A percentile compares a stretch with the other conserved stretches of the same genome.
Evolutionary conservation across 2,329 filamentous ascomycete species (phyloP).

Genomic region (Trichoderma guizhouense): DNA sequence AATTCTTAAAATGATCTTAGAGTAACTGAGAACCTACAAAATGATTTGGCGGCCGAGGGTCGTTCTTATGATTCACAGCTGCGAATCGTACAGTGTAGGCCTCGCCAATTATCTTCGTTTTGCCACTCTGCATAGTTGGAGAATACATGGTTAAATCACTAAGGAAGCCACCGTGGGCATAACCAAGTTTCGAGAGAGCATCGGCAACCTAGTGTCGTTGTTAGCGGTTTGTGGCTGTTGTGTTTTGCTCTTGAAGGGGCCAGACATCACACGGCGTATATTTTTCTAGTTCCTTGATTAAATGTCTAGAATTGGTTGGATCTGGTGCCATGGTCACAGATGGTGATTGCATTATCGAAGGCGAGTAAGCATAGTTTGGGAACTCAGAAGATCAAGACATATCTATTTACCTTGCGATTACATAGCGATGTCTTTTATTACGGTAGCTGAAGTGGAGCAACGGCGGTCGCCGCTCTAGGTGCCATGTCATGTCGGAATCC

Average conservation of each 20-base stretch:
- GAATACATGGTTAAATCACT: background rate
- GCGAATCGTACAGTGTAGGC: background rate
- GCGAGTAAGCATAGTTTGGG: background rate
- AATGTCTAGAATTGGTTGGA: background rate
- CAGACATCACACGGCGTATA: background rate
- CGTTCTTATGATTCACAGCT: background rate
- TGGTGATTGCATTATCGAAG: background rate
- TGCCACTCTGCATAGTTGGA: background rate
- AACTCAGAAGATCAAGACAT: background rate
- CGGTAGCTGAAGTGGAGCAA: background rate
- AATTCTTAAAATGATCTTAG: background rate
- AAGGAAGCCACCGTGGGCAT: background rate
- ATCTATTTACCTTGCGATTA: background rate
- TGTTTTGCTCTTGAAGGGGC: background rate
- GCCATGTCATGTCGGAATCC: background rate
- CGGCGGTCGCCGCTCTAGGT: background rate
- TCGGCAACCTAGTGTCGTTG: conserved; percentile 2
- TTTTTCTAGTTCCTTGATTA: background rate
- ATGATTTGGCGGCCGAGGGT: background rate
- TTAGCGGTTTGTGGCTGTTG: background rate
- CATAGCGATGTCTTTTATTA: background rate
- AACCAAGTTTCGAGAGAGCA: background rate
- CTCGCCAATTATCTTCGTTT: background rate
- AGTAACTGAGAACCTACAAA: background rate
- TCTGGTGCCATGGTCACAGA: background rate